These are phyloP conservation scores for Globisporangium middletonii DNA, from an alignment of 352 stramenopile genomes.

Conservation along the genomic window DNA sequence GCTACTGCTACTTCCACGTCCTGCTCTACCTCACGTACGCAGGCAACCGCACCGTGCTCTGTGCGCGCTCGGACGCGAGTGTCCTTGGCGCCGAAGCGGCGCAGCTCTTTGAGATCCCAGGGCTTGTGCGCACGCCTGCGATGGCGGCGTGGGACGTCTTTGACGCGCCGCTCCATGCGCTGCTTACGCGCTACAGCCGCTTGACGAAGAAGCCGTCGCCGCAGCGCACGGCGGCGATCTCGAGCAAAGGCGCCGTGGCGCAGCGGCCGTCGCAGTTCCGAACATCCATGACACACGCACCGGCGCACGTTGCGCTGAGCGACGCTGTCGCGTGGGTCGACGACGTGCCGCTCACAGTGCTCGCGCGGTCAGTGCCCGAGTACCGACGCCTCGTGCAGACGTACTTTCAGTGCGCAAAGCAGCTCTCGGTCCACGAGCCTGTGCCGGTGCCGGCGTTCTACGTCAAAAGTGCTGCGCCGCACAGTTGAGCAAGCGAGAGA, in stretches of 20 bases:
- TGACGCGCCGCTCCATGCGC: slow-evolving; percentile 48
- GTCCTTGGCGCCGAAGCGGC: slow-evolving; percentile 59
- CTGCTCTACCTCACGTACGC: slow-evolving; percentile 77
- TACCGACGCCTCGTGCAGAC: slow-evolving; percentile 63
- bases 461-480: slow-evolving; percentile 21
- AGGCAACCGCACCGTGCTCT: slow-evolving; percentile 67
- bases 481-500: slow-evolving; percentile 1
- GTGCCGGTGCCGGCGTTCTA: slow-evolving; percentile 58
- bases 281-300: not conserved
- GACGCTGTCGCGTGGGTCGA: not conserved
- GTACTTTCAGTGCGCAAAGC: slow-evolving; percentile 40
- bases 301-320: not conserved
- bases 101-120: slow-evolving; percentile 66
- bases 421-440: slow-evolving; percentile 61
- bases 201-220: slow-evolving; percentile 19
- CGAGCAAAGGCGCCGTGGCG: slow-evolving; percentile 1
- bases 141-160: slow-evolving; percentile 53
- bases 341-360: slow-evolving; percentile 28
- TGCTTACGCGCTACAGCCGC: slow-evolving; percentile 43
- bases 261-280: slow-evolving; percentile 10
- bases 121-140: slow-evolving; percentile 34
- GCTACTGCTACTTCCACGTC: slow-evolving; percentile 79
- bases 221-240: slow-evolving; percentile 10
- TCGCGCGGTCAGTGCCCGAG: slow-evolving; percentile 55
- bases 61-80: slow-evolving; percentile 63